Evolutionary conservation across 1,284 basidiomycete genomes (phyloP).

Genomic region (Irpex lacteus): DNA sequence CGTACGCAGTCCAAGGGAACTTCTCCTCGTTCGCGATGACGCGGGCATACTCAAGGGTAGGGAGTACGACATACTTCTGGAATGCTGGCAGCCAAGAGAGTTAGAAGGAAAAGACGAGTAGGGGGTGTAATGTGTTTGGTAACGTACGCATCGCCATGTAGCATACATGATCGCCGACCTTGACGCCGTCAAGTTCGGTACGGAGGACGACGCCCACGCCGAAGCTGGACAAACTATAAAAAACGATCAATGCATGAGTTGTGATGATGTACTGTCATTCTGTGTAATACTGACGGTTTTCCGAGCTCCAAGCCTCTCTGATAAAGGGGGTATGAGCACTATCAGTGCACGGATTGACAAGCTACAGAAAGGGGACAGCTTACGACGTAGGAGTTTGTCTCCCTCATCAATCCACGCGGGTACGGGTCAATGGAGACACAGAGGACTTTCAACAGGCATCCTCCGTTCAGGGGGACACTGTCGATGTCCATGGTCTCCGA

Average conservation of each 20-base stretch:
- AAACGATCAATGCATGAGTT: background rate
- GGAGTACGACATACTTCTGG: constrained; percentile 15
- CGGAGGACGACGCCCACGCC: constrained; percentile 42
- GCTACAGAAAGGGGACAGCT: background rate
- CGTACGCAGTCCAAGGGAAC: constrained; percentile 30
- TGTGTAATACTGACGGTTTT: background rate
- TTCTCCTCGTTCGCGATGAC: constrained; percentile 25
- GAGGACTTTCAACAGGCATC: constrained; percentile 47
- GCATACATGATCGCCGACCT: constrained; percentile 41
- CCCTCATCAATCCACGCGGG: constrained; percentile 37
- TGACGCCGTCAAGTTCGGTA: constrained; percentile 35
- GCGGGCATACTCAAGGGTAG: background rate
- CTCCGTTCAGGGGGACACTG: constrained; percentile 44
- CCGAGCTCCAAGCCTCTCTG: background rate
- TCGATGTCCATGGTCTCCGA: constrained; percentile 48
- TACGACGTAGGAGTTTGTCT: background rate
- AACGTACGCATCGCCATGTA: constrained; percentile 27
- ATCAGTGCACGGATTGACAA: background rate
- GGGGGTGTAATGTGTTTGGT: background rate
- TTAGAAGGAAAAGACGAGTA: background rate
- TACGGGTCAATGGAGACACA: constrained; percentile 49
- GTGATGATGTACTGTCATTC: background rate
- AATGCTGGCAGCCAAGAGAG: constrained; percentile 4
- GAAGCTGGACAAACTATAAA: constrained; percentile 11
- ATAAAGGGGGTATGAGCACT: background rate